Conservation (phyloP, 345 rosid species). For the Ceriops tagal region DNA sequence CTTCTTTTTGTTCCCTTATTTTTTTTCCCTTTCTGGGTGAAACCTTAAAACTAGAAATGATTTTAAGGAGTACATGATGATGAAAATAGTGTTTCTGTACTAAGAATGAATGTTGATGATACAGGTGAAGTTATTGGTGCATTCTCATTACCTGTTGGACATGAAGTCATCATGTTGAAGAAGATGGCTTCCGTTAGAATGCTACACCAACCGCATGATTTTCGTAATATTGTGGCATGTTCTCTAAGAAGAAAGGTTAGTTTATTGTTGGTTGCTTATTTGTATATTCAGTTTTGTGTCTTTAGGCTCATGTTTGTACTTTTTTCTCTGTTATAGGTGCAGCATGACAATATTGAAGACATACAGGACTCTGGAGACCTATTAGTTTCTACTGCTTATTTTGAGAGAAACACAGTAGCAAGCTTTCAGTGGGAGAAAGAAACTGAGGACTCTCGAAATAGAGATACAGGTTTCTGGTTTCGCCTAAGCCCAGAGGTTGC, state of each 20-base stretch:
- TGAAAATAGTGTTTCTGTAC: neutral
- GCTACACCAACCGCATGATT: conserved; percentile 52
- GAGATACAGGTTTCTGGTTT: conserved; percentile 91
- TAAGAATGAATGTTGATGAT: conserved; percentile 17
- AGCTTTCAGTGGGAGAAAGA: conserved; percentile 51
- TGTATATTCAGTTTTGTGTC: neutral
- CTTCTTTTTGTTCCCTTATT: neutral
- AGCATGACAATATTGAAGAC: conserved; percentile 47
- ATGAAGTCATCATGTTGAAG: conserved; percentile 52
- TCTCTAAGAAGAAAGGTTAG: conserved; percentile 75
- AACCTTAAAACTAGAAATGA: neutral
- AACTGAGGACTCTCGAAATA: conserved; percentile 36
- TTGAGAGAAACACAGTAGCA: conserved; percentile 60
- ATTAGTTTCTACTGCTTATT: conserved; percentile 65
- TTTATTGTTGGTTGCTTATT: conserved; percentile 9
- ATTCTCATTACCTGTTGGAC: conserved; percentile 78
- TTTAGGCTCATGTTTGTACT: conserved; percentile 10
- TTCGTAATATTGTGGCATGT: conserved; percentile 49
- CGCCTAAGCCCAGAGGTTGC: conserved; percentile 52
- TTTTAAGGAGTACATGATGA: neutral
- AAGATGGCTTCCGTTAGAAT: conserved; percentile 77
- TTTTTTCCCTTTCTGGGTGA: neutral
- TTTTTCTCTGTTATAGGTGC: conserved; percentile 28
- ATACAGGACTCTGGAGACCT: conserved; percentile 56
- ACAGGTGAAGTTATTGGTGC: conserved; percentile 96